These are phyloP conservation scores for Aureobasidium uvarum DNA, from an alignment of 2,329 filamentous ascomycete genomes.

Conservation along the genomic window DNA sequence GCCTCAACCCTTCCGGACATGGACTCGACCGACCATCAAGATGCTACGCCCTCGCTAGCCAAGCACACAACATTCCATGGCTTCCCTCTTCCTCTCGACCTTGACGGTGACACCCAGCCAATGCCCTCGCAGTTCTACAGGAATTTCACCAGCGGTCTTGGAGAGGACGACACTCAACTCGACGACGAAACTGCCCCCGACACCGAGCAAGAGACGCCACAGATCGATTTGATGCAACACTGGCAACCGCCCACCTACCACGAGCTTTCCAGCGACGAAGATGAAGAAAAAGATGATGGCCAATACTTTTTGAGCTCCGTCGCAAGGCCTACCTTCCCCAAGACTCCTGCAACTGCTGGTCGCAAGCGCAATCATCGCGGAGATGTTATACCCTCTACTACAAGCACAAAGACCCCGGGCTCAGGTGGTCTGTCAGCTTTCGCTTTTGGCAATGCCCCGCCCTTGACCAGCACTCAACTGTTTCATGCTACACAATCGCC, in stretches of 20 bases:
- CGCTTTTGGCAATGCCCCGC: constrained; percentile 38
- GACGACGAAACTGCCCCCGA: constrained; percentile 18
- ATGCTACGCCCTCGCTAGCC: constrained; percentile 25
- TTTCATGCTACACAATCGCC: constrained; percentile 48
- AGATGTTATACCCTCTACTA: constrained; percentile 44
- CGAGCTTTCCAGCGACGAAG: constrained; percentile 31
- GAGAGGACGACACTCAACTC: constrained; percentile 29
- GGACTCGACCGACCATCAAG: constrained; percentile 18
- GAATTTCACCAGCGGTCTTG: constrained; percentile 42
- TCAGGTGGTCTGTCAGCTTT: constrained; percentile 35
- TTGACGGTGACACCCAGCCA: constrained; percentile 48
- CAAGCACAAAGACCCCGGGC: constrained; percentile 45
- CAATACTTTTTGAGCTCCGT: constrained; percentile 28
- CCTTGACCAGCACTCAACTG: constrained; percentile 48
- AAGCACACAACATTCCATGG: constrained; percentile 40
- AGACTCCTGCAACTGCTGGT: constrained; percentile 45
- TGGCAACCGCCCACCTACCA: constrained; percentile 33
- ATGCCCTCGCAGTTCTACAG: constrained; percentile 49
- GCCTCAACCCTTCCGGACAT: constrained; percentile 19
- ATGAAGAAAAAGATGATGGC: constrained; percentile 28
- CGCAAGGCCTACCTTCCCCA: constrained; percentile 37
- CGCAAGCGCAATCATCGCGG: constrained; percentile 43
- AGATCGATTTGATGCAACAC: constrained; percentile 36
- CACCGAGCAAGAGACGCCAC: constrained; percentile 35
- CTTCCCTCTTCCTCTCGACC: constrained; percentile 35